phyloP scores from a whole-genome alignment of 768 basidiomycete species.

The Rhizopogon vinicolor region DNA sequence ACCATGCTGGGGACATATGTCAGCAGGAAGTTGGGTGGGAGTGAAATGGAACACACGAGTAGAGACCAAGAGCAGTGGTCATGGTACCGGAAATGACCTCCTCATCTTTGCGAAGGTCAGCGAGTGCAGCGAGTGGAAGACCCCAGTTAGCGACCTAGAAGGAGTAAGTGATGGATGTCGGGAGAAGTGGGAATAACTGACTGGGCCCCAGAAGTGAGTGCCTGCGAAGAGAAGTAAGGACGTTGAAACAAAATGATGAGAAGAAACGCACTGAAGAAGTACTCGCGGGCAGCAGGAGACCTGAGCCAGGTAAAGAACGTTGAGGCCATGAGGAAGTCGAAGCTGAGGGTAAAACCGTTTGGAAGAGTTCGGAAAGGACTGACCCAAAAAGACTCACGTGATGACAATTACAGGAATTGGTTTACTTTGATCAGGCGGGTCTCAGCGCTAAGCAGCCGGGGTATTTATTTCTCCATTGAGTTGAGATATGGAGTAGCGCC shows the following conservation, averaged over 20 bases:
- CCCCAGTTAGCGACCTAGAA: conserved; percentile 96
- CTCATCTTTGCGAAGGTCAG: conserved; percentile 92
- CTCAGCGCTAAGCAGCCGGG: too few species aligned
- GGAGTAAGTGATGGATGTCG: conserved; percentile 5
- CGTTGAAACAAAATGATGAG: background rate
- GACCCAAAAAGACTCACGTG: conserved; percentile 7
- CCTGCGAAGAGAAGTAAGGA: conserved; percentile 44
- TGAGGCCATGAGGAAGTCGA: conserved; percentile 56
- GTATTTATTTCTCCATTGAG: background rate
- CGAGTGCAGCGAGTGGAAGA: conserved; percentile 86
- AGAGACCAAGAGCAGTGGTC: conserved; percentile 84
- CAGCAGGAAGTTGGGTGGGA: conserved; percentile 7
- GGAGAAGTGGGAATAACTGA: conserved; percentile 37
- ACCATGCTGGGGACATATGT: conserved; percentile 44
- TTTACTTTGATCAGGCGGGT: too few species aligned
- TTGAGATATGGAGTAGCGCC: background rate
- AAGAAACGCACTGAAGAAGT: conserved; percentile 85
- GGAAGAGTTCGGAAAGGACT: too few species aligned
- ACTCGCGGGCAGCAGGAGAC: conserved; percentile 87
- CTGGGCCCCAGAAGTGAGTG: conserved; percentile 98
- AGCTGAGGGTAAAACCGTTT: background rate
- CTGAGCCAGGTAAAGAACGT: conserved; percentile 86
- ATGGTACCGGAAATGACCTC: conserved; percentile 96
- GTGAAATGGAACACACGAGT: conserved; percentile 72
- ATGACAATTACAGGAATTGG: background rate